Conservation (phyloP, 805 yeast genomes). For the Maudiozyma serrabonitensis region DNA sequence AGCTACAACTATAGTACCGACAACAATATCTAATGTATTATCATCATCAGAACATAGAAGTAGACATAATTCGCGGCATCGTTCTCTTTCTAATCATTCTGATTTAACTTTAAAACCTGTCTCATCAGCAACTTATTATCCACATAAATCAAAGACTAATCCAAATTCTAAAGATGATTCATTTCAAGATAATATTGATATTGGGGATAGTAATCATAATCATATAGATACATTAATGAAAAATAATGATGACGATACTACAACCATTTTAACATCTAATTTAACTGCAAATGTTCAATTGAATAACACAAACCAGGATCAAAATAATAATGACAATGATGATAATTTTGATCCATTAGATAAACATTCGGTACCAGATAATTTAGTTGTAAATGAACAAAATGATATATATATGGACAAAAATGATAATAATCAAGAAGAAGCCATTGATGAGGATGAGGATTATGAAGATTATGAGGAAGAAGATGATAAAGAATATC, state of each 20-base stretch:
- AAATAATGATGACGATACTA: not conserved
- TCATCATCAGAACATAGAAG: not conserved
- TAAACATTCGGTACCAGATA: not conserved
- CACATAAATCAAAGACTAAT: conserved; percentile 39
- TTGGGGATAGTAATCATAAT: not conserved
- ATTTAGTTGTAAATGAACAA: not conserved
- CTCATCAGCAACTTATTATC: conserved; percentile 62
- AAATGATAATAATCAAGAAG: not conserved
- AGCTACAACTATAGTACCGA: not conserved
- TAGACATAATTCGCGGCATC: conserved; percentile 1
- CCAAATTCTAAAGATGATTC: not conserved
- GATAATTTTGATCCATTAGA: not conserved
- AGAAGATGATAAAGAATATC: conserved; percentile 35
- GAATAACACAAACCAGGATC: not conserved
- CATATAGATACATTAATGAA: too few species aligned
- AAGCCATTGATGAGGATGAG: conserved; percentile 4
- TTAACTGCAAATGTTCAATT: not conserved
- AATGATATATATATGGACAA: not conserved
- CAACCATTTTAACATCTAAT: not conserved
- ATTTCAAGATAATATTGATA: not conserved
- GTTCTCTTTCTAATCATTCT: not conserved
- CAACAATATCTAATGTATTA: not conserved
- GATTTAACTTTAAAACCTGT: conserved; percentile 42
- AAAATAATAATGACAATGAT: not conserved
- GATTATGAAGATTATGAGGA: conserved; percentile 18